These are phyloP conservation scores for Eucalyptus globulus DNA, from an alignment of 345 rosid genomes.

Conservation along the genomic window DNA sequence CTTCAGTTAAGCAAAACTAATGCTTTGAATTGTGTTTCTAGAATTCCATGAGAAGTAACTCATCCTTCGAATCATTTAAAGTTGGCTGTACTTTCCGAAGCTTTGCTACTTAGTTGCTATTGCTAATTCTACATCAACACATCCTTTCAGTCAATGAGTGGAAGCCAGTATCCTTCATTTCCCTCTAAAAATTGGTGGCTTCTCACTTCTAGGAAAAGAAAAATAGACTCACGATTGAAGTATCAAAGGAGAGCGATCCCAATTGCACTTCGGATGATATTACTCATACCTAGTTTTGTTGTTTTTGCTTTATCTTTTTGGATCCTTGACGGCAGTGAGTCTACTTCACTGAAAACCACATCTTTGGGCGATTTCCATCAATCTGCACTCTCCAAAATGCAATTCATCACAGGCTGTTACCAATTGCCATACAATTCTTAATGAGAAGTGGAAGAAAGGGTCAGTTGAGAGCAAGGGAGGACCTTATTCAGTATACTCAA, in stretches of 20 bases:
- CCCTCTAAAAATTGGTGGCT: background rate
- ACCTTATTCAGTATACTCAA: conserved; percentile 52
- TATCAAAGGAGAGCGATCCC: background rate
- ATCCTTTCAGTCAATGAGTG: background rate
- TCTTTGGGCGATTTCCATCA: conserved; percentile 72
- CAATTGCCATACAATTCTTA: background rate
- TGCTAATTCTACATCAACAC: background rate
- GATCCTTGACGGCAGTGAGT: conserved; percentile 41
- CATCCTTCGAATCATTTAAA: background rate
- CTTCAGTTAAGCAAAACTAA: background rate
- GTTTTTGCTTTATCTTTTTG: conserved; percentile 20
- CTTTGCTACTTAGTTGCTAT: background rate
- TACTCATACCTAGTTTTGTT: conserved; percentile 6
- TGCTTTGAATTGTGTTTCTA: background rate
- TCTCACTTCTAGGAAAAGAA: background rate
- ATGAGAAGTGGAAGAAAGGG: background rate
- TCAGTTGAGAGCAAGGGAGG: background rate
- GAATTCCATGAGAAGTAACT: background rate
- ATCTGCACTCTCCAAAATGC: conserved; percentile 22
- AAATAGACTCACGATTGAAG: background rate
- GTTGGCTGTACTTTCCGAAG: background rate
- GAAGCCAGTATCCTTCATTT: background rate
- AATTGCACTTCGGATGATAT: background rate
- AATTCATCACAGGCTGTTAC: background rate
- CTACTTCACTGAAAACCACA: conserved; percentile 45